These are phyloP conservation scores for Pluteus cervinus DNA, from an alignment of 768 basidiomycete species.

Conservation along the genomic window DNA sequence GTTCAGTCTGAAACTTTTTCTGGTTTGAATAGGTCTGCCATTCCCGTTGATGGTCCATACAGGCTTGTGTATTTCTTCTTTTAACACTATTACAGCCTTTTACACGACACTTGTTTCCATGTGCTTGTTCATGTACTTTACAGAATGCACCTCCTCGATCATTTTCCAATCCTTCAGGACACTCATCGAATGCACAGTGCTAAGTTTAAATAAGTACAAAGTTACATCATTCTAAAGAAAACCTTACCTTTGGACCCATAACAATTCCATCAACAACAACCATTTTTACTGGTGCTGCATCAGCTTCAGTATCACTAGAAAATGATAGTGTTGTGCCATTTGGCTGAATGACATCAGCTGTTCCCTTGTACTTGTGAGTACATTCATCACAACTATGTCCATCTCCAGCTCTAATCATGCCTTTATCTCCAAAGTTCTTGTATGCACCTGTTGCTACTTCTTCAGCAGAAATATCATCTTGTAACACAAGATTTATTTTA, in stretches of 20 bases:
- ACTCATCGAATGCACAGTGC: conserved; percentile 2
- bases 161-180: background rate
- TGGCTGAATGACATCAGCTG: conserved; percentile 2
- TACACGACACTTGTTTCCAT: background rate
- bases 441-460: conserved; percentile 9
- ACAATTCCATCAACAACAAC: conserved; percentile 1
- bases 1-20: background rate
- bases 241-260: background rate
- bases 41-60: background rate
- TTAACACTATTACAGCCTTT: background rate
- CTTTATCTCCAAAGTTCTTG: conserved; percentile 6
- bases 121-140: too few species aligned
- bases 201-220: background rate
- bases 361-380: conserved; percentile 8
- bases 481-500: conserved; percentile 1
- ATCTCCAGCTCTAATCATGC: conserved; percentile 7
- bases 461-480: conserved; percentile 7
- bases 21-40: background rate
- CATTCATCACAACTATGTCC: conserved; percentile 11
- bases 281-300: background rate
- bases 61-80: background rate
- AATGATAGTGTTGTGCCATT: background rate
- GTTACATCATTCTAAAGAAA: background rate
- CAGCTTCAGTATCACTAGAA: background rate
- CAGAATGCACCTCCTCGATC: too few species aligned